A percentile compares a stretch with the other conserved stretches of the same genome.
These are phyloP conservation scores for Syncephalis plumigaleata DNA, from an alignment of 371 early-diverging fungal genomes.

Conservation along the genomic window DNA sequence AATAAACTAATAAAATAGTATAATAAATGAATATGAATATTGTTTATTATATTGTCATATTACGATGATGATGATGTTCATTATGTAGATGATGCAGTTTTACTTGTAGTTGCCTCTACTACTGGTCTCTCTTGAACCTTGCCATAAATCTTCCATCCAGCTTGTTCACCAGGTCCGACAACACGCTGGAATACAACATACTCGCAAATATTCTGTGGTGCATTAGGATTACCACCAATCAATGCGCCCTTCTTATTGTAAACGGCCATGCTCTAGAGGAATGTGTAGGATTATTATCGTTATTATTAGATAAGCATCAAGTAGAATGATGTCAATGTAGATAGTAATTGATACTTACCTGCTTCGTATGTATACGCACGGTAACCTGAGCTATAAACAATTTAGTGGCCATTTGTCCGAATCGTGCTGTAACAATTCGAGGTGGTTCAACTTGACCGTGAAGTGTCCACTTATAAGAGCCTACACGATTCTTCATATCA, in stretches of 20 bases:
- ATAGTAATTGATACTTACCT: constrained; percentile 15
- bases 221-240: constrained; percentile 33
- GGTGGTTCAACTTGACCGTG: constrained; percentile 36
- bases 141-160: constrained; percentile 44
- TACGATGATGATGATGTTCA: too few relatives aligned
- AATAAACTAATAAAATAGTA: too few relatives aligned
- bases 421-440: constrained; percentile 40
- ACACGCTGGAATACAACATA: constrained; percentile 55
- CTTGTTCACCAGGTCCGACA: constrained; percentile 33
- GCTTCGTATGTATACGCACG: constrained; percentile 45
- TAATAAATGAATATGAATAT: too few relatives aligned
- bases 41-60: too few relatives aligned
- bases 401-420: constrained; percentile 24
- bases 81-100: too few relatives aligned
- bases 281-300: neutral
- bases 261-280: constrained; percentile 36
- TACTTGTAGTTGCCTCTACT: too few relatives aligned
- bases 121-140: constrained; percentile 14
- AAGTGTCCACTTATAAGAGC: constrained; percentile 45
- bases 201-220: constrained; percentile 35
- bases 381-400: constrained; percentile 32
- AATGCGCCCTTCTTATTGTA: constrained; percentile 34
- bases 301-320: neutral
- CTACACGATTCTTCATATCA: constrained; percentile 38
- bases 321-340: neutral